phyloP scores from a whole-genome alignment of 2,329 filamentous ascomycete genomes.

The Botryotinia convoluta region DNA sequence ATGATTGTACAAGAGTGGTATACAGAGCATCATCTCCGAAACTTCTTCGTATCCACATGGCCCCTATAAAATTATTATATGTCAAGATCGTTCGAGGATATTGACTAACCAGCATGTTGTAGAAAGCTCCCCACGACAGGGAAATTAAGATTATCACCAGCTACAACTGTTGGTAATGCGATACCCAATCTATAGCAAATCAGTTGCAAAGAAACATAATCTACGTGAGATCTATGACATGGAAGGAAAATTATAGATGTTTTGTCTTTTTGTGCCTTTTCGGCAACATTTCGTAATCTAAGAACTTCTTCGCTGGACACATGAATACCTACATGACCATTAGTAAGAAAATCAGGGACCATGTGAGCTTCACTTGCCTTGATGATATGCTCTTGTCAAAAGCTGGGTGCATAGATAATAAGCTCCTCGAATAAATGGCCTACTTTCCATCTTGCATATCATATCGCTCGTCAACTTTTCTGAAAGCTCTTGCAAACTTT shows the following conservation, averaged over 20 bases:
- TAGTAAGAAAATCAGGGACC: not conserved
- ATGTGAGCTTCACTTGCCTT: conserved; percentile 52
- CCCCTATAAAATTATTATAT: conserved; percentile 47
- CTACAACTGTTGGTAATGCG: conserved; percentile 84
- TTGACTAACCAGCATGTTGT: conserved; percentile 71
- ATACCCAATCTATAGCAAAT: conserved; percentile 94
- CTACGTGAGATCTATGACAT: conserved; percentile 91
- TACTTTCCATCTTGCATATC: conserved; percentile 99
- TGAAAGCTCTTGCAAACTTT: conserved; percentile 73
- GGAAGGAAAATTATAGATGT: conserved; percentile 96
- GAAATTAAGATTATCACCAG: conserved; percentile 95
- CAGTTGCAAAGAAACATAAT: conserved; percentile 91
- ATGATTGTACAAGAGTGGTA: conserved; percentile 87
- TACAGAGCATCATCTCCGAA: conserved; percentile 94
- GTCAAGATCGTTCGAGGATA: not conserved
- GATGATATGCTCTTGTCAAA: conserved; percentile 88
- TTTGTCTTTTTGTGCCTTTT: conserved; percentile 78
- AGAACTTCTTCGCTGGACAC: conserved; percentile 93
- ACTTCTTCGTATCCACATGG: conserved; percentile 91
- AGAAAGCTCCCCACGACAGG: conserved; percentile 85
- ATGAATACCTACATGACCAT: conserved; percentile 62
- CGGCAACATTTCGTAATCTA: conserved; percentile 75
- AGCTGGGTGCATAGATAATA: conserved; percentile 89
- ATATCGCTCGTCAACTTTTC: conserved; percentile 88
- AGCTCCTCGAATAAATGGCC: conserved; percentile 83